phyloP scores from a whole-genome alignment of 495 filamentous ascomycete genomes.

The Penicillium roqueforti region DNA sequence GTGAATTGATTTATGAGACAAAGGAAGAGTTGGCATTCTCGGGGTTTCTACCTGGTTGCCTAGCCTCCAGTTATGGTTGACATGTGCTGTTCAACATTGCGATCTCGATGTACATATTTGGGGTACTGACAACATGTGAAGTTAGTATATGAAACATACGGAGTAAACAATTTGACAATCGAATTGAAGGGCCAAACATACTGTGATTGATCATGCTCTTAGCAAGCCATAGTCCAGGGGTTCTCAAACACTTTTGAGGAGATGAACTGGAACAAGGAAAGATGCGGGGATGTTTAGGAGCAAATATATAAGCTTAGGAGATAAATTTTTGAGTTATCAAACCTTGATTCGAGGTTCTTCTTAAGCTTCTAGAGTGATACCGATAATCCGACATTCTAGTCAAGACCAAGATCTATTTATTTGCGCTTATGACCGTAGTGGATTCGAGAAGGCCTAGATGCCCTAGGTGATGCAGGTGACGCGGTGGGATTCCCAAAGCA shows the following conservation, averaged over 20 bases:
- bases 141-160: not conserved
- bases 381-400: not conserved
- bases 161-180: not conserved
- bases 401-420: not conserved
- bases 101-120: not conserved
- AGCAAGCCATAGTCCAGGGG: not conserved
- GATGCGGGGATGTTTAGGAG: not conserved
- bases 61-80: not conserved
- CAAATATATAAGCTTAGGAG: not conserved
- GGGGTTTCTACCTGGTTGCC: not conserved
- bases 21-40: not conserved
- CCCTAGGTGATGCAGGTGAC: conserved; percentile 6
- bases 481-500: conserved; percentile 6
- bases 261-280: not conserved
- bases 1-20: not conserved
- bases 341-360: conserved; percentile 4
- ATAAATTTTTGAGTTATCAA: not conserved
- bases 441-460: conserved; percentile 9
- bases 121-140: not conserved
- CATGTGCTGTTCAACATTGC: conserved; percentile 5
- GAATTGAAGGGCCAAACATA: not conserved
- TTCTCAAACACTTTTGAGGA: not conserved
- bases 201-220: not conserved
- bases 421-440: not conserved
- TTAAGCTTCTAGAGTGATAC: conserved; percentile 9